A percentile compares a stretch with the other conserved stretches of the same genome.
phyloP scores from a whole-genome alignment of 2,329 filamentous ascomycete genomes.

The Pyrenochaeta sp. region DNA sequence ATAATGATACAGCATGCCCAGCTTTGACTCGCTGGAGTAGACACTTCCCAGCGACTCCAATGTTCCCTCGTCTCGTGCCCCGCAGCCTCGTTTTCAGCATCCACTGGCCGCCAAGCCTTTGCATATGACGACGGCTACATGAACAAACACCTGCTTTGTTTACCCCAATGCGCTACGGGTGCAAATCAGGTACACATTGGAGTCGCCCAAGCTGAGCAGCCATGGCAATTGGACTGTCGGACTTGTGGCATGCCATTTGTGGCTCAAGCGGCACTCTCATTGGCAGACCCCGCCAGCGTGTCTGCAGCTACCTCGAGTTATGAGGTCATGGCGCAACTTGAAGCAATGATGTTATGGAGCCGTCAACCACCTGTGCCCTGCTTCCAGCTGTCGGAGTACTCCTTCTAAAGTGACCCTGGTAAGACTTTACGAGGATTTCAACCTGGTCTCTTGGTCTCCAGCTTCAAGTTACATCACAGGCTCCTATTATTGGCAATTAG shows the following conservation, averaged over 20 bases:
- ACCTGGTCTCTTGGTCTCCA: slow-evolving; percentile 2
- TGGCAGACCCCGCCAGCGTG: slow-evolving; percentile 25
- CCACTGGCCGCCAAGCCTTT: too few relatives aligned
- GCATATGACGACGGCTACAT: slow-evolving; percentile 1
- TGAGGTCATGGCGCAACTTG: slow-evolving; percentile 27
- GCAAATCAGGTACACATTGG: slow-evolving; percentile 1
- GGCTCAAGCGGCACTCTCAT: slow-evolving; percentile 19
- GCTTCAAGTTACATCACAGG: slow-evolving; percentile 10
- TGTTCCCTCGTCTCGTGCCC: too few relatives aligned
- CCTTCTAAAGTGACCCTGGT: slow-evolving; percentile 17
- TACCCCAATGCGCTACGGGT: slow-evolving; percentile 3
- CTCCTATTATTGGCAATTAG: slow-evolving; percentile 9
- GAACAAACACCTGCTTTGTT: not conserved
- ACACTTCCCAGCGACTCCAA: too few relatives aligned
- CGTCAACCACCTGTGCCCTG: slow-evolving; percentile 29
- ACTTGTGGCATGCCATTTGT: slow-evolving; percentile 15
- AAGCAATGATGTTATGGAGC: slow-evolving; percentile 22
- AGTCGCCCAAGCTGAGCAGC: too few relatives aligned
- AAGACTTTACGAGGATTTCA: slow-evolving; percentile 3
- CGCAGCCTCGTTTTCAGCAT: too few relatives aligned
- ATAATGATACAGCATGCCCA: too few relatives aligned
- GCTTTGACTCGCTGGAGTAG: too few relatives aligned
- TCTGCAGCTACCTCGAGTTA: slow-evolving; percentile 19
- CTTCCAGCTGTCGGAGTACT: slow-evolving; percentile 15
- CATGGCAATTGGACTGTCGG: too few relatives aligned